Conservation (phyloP, 2,329 filamentous ascomycete genomes). For the Davidsoniella virescens region DNA sequence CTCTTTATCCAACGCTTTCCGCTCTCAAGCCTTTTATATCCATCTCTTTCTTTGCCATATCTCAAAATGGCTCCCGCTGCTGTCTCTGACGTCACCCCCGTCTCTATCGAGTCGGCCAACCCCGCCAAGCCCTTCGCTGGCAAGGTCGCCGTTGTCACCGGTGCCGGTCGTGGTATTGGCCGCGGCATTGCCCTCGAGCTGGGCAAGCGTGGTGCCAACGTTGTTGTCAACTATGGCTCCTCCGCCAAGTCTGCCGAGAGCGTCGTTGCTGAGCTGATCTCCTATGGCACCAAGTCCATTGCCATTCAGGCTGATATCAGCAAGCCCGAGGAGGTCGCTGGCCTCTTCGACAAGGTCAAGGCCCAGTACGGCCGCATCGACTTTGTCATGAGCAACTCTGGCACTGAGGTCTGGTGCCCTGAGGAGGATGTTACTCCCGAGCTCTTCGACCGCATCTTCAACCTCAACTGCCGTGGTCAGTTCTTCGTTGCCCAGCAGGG, state of each 20-base stretch:
- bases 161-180: slow-evolving; percentile 49
- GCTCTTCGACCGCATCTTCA: slow-evolving; percentile 57
- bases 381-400: slow-evolving; percentile 57
- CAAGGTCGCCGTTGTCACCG: slow-evolving; percentile 47
- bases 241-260: slow-evolving; percentile 38
- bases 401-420: slow-evolving; percentile 55
- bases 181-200: slow-evolving; percentile 51
- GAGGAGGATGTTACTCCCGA: slow-evolving; percentile 53
- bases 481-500: slow-evolving; percentile 67
- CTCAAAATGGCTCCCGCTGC: slow-evolving; percentile 13
- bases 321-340: slow-evolving; percentile 39
- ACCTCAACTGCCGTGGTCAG: slow-evolving; percentile 53
- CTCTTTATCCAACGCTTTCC: not conserved
- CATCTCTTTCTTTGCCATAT: not conserved
- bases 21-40: not conserved
- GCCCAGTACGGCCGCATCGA: slow-evolving; percentile 52
- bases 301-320: slow-evolving; percentile 50
- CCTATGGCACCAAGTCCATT: slow-evolving; percentile 40
- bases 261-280: slow-evolving; percentile 36
- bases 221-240: slow-evolving; percentile 52
- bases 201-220: slow-evolving; percentile 44
- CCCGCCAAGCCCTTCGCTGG: slow-evolving; percentile 27
- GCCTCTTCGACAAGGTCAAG: slow-evolving; percentile 49
- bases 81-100: slow-evolving; percentile 12
- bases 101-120: slow-evolving; percentile 15